Evolutionary conservation across 805 yeast species (phyloP), one percentile per base, ranked within the genome.

Genomic region (Ogataea zsoltii): DNA sequence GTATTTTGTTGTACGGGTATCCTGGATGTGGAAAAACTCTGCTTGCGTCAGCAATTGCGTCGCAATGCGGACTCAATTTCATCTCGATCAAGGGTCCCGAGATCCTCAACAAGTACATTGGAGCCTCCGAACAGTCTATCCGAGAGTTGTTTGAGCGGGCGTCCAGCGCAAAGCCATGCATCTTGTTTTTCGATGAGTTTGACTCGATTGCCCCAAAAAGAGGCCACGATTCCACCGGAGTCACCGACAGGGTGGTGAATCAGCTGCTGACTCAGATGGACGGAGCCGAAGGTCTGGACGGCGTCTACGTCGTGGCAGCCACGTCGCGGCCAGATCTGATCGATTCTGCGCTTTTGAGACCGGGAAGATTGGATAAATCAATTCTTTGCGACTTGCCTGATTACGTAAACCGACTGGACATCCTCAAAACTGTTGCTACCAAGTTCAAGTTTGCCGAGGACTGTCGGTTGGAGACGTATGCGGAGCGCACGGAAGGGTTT

Each of bases 11-110:
- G 12, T 92, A 92, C 65, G 99, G 99, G 0, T 92, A 88, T 61
- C 98, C 99, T 0, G 99, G 99, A 2, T 92, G 99, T 67, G 99
- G 99, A 37, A 92, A 92, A 65, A 92, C 98, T 0, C 71, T 91
- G 50, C 66, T 92, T 32, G 98, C 98, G 0, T 85, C 94, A 45
- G 97, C 97, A 0, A 87, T 92, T 41, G 96, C 97, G 1, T 83
- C 89, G 1, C 94, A 91, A 61, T 90, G 97, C 68, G 97, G 97
- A 0, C 71, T 92, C 48, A 92, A 92, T 58, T 92, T 92, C 62
- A 91, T 92, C 21, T 85, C 96, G 1, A 85, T 92, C 37, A 92
- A 92, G 61, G 98, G 98, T 10, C 98, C 98, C 0, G 98, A 92
- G 62, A 88, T 92, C 38, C 74, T 92, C 56, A 91, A 92, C 69